Evolutionary conservation across 1,284 basidiomycete genomes (phyloP).

Genomic region (Tilletia caries): DNA sequence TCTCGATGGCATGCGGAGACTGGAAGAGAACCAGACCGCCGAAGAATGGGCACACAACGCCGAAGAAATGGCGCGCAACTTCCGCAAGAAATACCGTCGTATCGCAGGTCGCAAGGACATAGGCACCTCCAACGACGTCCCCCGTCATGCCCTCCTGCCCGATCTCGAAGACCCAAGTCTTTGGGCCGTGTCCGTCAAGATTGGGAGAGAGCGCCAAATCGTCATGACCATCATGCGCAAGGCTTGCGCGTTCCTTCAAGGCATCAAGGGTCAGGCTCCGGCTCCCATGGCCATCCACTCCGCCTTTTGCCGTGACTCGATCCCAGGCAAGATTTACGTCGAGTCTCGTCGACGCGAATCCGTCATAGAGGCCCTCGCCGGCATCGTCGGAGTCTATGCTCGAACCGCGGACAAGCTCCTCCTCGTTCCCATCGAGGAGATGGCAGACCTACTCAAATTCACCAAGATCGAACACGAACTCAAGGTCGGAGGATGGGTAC

Average conservation of each 20-base stretch:
- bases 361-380: slow-evolving; percentile 78
- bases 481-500: slow-evolving; percentile 86
- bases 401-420: slow-evolving; percentile 64
- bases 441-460: slow-evolving; percentile 92
- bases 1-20: slow-evolving; percentile 71
- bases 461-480: slow-evolving; percentile 88
- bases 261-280: slow-evolving; percentile 79
- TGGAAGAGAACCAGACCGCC: slow-evolving; percentile 78
- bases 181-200: slow-evolving; percentile 93
- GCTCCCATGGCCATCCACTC: slow-evolving; percentile 75
- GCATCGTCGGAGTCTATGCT: slow-evolving; percentile 83
- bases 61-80: slow-evolving; percentile 77
- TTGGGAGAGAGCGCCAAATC: slow-evolving; percentile 85
- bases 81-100: slow-evolving; percentile 73
- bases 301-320: slow-evolving; percentile 89
- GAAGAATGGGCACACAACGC: too few relatives aligned
- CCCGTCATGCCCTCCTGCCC: slow-evolving; percentile 93
- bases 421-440: slow-evolving; percentile 94
- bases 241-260: too few relatives aligned
- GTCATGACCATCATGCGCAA: slow-evolving; percentile 92
- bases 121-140: slow-evolving; percentile 64
- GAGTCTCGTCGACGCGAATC: slow-evolving; percentile 85
- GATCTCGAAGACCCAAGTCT: slow-evolving; percentile 87
- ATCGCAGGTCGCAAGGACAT: slow-evolving; percentile 54
- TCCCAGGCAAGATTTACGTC: slow-evolving; percentile 92